Evolutionary conservation across 768 basidiomycete genomes (phyloP).

Genomic region (Pulveroboletus sp.): DNA sequence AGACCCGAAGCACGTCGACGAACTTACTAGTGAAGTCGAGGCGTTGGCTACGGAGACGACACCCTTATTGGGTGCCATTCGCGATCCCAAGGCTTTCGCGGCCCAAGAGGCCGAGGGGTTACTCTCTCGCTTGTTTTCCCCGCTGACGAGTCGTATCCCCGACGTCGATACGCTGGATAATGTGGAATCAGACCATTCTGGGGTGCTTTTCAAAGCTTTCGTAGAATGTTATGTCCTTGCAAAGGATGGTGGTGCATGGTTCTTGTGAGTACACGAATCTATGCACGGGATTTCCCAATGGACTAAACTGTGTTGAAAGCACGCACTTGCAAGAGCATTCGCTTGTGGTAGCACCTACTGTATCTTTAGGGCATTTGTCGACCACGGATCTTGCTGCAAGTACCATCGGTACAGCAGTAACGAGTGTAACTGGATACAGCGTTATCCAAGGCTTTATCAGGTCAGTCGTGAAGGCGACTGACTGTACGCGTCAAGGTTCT

Average conservation of each 20-base stretch:
- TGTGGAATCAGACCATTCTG: conserved; percentile 3
- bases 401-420: conserved; percentile 39
- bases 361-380: conserved; percentile 53
- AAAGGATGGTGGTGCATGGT: conserved; percentile 20
- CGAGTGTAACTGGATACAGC: conserved; percentile 42
- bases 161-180: conserved; percentile 19
- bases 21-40: not conserved
- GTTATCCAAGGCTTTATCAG: conserved; percentile 36
- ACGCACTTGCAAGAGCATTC: conserved; percentile 22
- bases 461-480: conserved; percentile 31
- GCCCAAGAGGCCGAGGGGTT: conserved; percentile 16
- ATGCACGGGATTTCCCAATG: not conserved
- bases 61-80: conserved; percentile 22
- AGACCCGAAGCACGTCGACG: conserved; percentile 1
- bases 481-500: conserved; percentile 9
- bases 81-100: conserved; percentile 21
- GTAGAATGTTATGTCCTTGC: conserved; percentile 22
- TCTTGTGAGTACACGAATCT: conserved; percentile 15
- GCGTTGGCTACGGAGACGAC: conserved; percentile 20
- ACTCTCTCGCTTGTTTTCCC: conserved; percentile 11
- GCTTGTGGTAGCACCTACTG: conserved; percentile 22
- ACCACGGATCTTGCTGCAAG: conserved; percentile 52
- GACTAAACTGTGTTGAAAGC: conserved; percentile 11
- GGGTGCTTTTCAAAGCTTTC: conserved; percentile 4
- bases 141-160: conserved; percentile 17